phyloP scores from a whole-genome alignment of 805 yeast species.

The Cyberlindnera samutprakarnensis region DNA sequence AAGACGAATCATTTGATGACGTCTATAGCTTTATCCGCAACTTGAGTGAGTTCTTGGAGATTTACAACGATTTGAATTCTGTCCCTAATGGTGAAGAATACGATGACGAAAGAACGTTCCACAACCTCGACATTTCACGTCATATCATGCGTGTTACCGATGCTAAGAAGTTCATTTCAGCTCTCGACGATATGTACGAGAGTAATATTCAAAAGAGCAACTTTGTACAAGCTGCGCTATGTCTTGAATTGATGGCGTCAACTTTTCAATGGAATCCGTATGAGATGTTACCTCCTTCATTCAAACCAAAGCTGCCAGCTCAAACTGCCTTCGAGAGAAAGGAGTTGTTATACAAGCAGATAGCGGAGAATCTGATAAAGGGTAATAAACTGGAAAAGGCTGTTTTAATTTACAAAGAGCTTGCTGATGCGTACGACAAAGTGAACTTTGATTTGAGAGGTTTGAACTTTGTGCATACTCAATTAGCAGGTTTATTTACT shows the following conservation, averaged over 20 bases:
- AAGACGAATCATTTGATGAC: conserved; percentile 52
- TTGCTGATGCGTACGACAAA: conserved; percentile 66
- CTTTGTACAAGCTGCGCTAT: conserved; percentile 75
- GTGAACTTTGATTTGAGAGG: conserved; percentile 71
- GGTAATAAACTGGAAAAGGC: conserved; percentile 79
- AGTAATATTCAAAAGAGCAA: conserved; percentile 53
- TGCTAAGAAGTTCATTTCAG: conserved; percentile 75
- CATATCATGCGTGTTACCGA: conserved; percentile 70
- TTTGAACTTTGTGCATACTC: conserved; percentile 60
- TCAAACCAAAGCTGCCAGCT: conserved; percentile 67
- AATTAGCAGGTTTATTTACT: conserved; percentile 59
- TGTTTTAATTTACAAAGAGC: conserved; percentile 66
- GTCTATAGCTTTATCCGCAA: conserved; percentile 45
- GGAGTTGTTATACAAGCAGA: conserved; percentile 59
- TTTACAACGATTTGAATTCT: conserved; percentile 56
- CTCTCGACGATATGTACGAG: conserved; percentile 67
- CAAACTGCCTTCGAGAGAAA: conserved; percentile 78
- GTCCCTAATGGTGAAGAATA: conserved; percentile 81
- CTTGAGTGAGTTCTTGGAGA: conserved; percentile 53
- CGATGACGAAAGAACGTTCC: conserved; percentile 81
- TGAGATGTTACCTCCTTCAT: conserved; percentile 44
- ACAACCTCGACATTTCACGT: conserved; percentile 66
- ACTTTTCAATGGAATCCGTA: conserved; percentile 71
- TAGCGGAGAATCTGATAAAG: conserved; percentile 59
- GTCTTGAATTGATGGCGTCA: conserved; percentile 68